Evolutionary conservation across 306 rosid species (phyloP).

Genomic region (Medicago arabica): DNA sequence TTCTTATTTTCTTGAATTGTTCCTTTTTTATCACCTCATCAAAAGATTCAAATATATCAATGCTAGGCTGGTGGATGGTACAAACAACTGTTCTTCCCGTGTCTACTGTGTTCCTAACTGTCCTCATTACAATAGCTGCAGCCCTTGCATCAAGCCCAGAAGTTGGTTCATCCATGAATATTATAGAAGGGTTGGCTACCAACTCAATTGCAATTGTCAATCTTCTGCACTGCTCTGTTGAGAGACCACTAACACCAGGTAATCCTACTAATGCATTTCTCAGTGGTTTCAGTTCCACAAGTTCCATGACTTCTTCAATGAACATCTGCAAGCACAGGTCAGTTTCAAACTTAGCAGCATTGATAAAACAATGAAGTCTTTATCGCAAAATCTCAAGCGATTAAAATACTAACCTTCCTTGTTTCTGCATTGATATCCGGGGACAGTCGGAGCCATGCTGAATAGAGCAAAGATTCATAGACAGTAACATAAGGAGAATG

Average conservation of each 20-base stretch:
- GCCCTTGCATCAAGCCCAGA: slow-evolving; percentile 75
- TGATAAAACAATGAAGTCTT: too few species aligned
- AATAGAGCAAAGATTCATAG: slow-evolving; percentile 64
- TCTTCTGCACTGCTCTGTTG: slow-evolving; percentile 70
- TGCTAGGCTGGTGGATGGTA: slow-evolving; percentile 77
- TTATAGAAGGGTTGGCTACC: slow-evolving; percentile 71
- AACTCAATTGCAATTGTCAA: slow-evolving; percentile 70
- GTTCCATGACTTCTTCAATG: slow-evolving; percentile 70
- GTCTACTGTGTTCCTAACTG: slow-evolving; percentile 72
- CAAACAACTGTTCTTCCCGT: slow-evolving; percentile 76
- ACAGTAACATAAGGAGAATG: slow-evolving; percentile 76
- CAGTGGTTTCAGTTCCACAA: slow-evolving; percentile 61
- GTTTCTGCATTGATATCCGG: slow-evolving; percentile 51
- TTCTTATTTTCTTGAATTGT: background rate
- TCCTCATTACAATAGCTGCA: slow-evolving; percentile 70
- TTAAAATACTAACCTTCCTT: slow-evolving; percentile 53
- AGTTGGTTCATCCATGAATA: slow-evolving; percentile 82
- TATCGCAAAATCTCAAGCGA: background rate
- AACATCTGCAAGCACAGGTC: slow-evolving; percentile 55
- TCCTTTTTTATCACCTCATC: slow-evolving; percentile 54
- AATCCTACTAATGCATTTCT: slow-evolving; percentile 62
- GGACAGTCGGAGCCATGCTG: slow-evolving; percentile 71
- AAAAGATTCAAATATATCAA: slow-evolving; percentile 69
- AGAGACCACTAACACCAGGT: slow-evolving; percentile 65
- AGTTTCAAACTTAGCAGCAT: background rate